These are phyloP conservation scores for Mucor circinelloides DNA, from an alignment of 371 early-diverging fungal genomes.

Conservation along the genomic window DNA sequence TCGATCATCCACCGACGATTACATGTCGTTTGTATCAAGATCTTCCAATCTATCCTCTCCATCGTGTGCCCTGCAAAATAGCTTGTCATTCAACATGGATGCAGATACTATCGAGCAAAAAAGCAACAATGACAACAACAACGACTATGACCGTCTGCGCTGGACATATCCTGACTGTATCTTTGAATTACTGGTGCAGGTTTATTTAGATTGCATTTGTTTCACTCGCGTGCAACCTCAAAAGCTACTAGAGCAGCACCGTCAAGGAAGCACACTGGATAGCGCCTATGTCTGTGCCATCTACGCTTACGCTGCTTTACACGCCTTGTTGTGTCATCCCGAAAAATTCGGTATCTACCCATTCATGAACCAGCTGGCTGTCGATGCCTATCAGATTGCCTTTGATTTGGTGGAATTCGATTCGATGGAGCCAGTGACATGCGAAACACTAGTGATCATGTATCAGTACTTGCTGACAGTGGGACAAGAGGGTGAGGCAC, in stretches of 20 bases:
- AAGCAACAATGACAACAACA: neutral
- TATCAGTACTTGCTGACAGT: constrained; percentile 23
- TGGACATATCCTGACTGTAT: constrained; percentile 17
- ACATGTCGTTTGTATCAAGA: neutral
- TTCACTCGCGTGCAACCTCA: neutral
- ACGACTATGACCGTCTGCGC: neutral
- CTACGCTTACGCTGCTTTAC: constrained; percentile 32
- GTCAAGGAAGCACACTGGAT: constrained; percentile 5
- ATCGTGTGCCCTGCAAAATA: neutral
- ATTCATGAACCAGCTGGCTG: constrained; percentile 24
- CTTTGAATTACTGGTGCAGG: constrained; percentile 13
- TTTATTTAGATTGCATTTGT: neutral
- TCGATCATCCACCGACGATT: neutral
- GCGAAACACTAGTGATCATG: constrained; percentile 35
- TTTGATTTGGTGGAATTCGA: constrained; percentile 36
- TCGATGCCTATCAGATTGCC: constrained; percentile 26
- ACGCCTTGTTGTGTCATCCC: constrained; percentile 33
- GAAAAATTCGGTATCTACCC: constrained; percentile 26
- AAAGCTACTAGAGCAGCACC: neutral
- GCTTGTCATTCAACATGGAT: neutral
- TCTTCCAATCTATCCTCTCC: neutral
- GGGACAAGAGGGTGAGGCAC: constrained; percentile 15
- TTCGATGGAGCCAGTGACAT: constrained; percentile 13
- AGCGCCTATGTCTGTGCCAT: constrained; percentile 29
- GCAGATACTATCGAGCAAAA: neutral